phyloP scores from a whole-genome alignment of 1,284 basidiomycete species.

The Boletus coffeatus region DNA sequence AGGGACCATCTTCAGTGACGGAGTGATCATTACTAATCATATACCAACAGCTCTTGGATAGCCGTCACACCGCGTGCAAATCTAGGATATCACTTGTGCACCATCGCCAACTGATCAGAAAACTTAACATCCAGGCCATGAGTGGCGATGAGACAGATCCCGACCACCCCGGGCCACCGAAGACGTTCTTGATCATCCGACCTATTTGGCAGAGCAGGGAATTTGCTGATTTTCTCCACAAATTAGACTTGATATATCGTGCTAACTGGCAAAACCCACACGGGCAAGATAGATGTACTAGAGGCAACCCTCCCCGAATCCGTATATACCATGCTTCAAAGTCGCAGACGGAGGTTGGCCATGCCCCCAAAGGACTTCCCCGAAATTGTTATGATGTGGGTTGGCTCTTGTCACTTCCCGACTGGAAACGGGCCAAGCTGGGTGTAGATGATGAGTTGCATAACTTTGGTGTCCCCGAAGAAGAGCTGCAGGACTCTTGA shows the following conservation, averaged over 20 bases:
- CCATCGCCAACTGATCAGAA: background rate
- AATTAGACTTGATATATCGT: background rate
- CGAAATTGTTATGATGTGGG: background rate
- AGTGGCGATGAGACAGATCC: background rate
- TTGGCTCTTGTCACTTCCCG: background rate
- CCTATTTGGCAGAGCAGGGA: background rate
- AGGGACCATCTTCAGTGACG: background rate
- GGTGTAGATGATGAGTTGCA: background rate
- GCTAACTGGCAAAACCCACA: background rate
- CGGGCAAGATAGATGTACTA: background rate
- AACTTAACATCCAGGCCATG: background rate
- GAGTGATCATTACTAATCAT: background rate
- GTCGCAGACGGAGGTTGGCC: background rate
- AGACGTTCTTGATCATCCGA: background rate
- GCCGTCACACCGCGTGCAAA: background rate
- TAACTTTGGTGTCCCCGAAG: background rate
- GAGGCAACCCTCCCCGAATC: background rate
- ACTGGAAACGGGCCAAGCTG: background rate
- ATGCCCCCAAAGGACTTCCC: background rate
- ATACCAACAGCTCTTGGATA: background rate
- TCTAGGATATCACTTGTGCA: background rate
- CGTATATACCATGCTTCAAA: background rate
- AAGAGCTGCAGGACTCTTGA: background rate
- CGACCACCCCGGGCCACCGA: background rate
- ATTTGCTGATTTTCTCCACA: background rate